These are phyloP conservation scores for Backusella sp. DNA, from an alignment of 192 early-diverging fungal species.

Conservation along the genomic window DNA sequence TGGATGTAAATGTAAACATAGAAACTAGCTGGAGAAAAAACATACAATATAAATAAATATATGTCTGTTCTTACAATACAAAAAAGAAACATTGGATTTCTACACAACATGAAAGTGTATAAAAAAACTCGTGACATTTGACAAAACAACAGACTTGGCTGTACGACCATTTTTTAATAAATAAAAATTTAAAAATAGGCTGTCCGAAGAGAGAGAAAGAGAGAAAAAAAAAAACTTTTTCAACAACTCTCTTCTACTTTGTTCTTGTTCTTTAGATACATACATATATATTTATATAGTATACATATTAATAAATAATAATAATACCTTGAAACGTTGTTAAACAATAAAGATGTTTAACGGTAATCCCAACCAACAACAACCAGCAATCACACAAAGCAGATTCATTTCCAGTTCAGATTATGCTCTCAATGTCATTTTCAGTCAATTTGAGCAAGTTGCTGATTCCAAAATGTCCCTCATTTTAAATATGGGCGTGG, in stretches of 20 bases:
- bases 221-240: background rate
- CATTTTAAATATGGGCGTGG: slow-evolving; percentile 40
- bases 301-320: background rate
- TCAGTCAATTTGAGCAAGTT: slow-evolving; percentile 57
- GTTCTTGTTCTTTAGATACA: background rate
- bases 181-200: background rate
- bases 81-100: background rate
- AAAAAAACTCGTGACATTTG: background rate
- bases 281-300: background rate
- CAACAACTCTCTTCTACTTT: background rate
- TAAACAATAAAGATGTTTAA: background rate
- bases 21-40: no score
- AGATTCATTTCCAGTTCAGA: slow-evolving; percentile 37
- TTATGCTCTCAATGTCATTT: slow-evolving; percentile 55
- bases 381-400: background rate
- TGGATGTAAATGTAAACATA: no score
- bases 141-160: background rate
- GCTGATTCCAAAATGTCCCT: slow-evolving; percentile 55
- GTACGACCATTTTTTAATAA: background rate
- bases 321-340: background rate
- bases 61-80: background rate
- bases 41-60: no score
- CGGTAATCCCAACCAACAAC: background rate
- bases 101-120: background rate
- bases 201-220: background rate